Conservation (phyloP, 2,329 filamentous ascomycete genomes). For the Blastomyces parvus region DNA sequence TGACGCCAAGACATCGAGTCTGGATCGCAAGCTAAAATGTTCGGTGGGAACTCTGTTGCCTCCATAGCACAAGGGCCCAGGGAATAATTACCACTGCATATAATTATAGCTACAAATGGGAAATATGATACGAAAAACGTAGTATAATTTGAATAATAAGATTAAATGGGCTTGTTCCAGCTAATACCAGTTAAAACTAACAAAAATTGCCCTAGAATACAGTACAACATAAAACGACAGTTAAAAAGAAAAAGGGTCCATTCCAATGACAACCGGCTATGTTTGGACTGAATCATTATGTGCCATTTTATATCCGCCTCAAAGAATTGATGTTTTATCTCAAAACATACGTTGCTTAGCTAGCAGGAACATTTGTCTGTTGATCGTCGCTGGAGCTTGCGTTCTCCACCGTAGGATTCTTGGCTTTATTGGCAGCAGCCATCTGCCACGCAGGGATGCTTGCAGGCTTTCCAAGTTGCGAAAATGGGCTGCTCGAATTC, state of each 20-base stretch:
- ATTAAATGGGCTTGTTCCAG: background rate
- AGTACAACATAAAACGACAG: background rate
- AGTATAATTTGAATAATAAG: background rate
- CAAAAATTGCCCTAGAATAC: background rate
- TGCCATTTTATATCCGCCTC: conserved; percentile 12
- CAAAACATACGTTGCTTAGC: conserved; percentile 17
- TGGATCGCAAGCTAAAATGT: background rate
- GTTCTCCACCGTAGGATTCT: conserved; percentile 23
- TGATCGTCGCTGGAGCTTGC: conserved; percentile 20
- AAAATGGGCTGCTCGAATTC: conserved; percentile 39
- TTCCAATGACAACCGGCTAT: background rate
- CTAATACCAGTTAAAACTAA: background rate
- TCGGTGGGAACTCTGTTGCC: background rate
- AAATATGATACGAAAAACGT: background rate
- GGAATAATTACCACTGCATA: background rate
- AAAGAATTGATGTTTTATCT: conserved; percentile 12
- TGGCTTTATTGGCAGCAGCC: conserved; percentile 52
- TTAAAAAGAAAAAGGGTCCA: background rate
- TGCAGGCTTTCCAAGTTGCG: conserved; percentile 44
- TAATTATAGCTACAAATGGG: background rate
- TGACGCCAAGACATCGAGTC: background rate
- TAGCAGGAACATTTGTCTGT: conserved; percentile 24
- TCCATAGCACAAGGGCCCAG: too few relatives aligned
- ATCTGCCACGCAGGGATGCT: conserved; percentile 75
- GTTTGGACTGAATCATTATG: background rate